Percentiles rank a stretch among this genome's conserved stretches.
Evolutionary conservation across 331 rosid genomes (phyloP).

Genomic region (Stylosanthes scabra): DNA sequence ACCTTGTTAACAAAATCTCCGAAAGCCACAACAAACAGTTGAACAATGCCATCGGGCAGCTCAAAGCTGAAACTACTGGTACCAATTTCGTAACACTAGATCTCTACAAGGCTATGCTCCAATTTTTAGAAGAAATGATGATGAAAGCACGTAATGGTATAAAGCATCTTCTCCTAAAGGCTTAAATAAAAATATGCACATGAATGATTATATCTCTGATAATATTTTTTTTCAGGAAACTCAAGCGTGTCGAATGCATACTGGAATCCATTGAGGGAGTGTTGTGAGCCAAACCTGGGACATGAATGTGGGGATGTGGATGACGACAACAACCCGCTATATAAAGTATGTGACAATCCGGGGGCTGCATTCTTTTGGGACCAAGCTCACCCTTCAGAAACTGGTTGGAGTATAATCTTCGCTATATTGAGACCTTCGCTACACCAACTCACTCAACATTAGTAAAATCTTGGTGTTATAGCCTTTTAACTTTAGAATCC

Average conservation of each 20-base stretch:
- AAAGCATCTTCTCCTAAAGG: neutral
- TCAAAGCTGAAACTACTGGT: slow-evolving; percentile 26
- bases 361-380: slow-evolving; percentile 38
- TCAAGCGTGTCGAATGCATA: neutral
- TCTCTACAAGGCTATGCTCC: slow-evolving; percentile 47
- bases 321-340: slow-evolving; percentile 30
- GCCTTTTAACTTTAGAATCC: neutral
- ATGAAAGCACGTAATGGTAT: slow-evolving; percentile 29
- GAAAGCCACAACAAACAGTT: slow-evolving; percentile 47
- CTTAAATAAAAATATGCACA: too few relatives aligned
- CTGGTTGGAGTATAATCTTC: slow-evolving; percentile 34
- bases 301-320: slow-evolving; percentile 33
- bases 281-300: slow-evolving; percentile 24
- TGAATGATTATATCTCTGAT: neutral
- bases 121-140: slow-evolving; percentile 39
- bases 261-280: slow-evolving; percentile 36
- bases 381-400: slow-evolving; percentile 32
- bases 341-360: slow-evolving; percentile 25
- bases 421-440: slow-evolving; percentile 23
- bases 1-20: slow-evolving; percentile 25
- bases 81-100: slow-evolving; percentile 42
- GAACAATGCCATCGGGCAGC: slow-evolving; percentile 28
- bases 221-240: slow-evolving; percentile 10
- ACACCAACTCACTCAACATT: neutral
- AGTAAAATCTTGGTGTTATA: too few relatives aligned